Conservation (phyloP, 2,329 filamentous ascomycete species). For the Aureobasidium sp. region DNA sequence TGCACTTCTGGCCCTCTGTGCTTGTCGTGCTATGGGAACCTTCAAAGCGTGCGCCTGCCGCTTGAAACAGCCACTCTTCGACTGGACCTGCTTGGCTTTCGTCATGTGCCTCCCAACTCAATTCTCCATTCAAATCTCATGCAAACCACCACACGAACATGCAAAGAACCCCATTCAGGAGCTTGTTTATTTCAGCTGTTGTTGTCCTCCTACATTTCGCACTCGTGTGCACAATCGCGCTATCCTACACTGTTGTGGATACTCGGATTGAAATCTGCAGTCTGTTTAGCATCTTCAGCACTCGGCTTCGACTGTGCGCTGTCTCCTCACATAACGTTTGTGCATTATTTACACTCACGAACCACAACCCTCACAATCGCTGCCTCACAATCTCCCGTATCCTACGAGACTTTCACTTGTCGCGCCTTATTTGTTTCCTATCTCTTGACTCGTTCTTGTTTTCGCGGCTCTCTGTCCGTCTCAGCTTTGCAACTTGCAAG, state of each 20-base stretch:
- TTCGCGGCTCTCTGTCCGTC: background rate
- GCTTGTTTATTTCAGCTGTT: no score
- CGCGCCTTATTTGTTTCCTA: background rate
- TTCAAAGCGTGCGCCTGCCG: background rate
- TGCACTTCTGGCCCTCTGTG: background rate
- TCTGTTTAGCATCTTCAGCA: background rate
- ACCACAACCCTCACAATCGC: background rate
- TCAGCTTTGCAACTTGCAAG: background rate
- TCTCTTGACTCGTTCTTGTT: background rate
- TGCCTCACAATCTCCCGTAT: background rate
- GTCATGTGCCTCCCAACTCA: background rate
- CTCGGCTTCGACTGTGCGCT: background rate
- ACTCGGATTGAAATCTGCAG: no score
- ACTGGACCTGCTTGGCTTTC: background rate
- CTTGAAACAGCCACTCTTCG: background rate
- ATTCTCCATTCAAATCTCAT: background rate
- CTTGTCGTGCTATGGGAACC: background rate
- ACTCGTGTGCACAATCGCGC: no score
- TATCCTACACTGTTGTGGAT: background rate
- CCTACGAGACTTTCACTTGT: background rate
- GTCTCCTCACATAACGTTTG: background rate
- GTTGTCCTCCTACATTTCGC: no score
- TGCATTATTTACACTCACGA: background rate
- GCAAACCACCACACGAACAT: no score
- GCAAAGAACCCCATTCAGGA: no score